These are phyloP conservation scores for Fragilaria crotonensis DNA, from an alignment of 108 stramenopile species.

Conservation along the genomic window DNA sequence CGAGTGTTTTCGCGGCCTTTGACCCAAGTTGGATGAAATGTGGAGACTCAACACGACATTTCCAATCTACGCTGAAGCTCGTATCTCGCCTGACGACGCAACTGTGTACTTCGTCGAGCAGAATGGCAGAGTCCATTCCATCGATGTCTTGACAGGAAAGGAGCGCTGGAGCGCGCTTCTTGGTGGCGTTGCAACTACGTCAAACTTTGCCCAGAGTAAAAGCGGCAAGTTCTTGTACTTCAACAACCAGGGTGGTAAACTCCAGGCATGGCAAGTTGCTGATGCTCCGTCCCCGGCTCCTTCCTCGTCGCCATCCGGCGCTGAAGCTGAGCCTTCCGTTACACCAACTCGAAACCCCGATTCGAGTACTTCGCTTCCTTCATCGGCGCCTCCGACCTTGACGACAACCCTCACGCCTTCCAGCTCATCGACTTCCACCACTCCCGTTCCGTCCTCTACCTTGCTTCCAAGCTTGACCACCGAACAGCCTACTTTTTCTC, in stretches of 20 bases:
- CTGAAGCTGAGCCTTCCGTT: not conserved
- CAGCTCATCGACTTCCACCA: no score
- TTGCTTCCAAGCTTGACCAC: no score
- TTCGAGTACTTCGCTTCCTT: not conserved
- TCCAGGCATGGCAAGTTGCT: slow-evolving; percentile 11
- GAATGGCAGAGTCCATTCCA: slow-evolving; percentile 6
- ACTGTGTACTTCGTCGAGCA: slow-evolving; percentile 12
- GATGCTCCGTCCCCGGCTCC: slow-evolving; percentile 11
- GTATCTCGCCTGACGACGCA: slow-evolving; percentile 6
- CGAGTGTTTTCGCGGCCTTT: slow-evolving; percentile 5
- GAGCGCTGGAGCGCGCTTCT: slow-evolving; percentile 8
- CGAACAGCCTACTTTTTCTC: no score
- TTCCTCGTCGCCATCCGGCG: not conserved
- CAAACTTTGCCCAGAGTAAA: slow-evolving; percentile 13
- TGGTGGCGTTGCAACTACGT: not conserved
- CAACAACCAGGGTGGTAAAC: slow-evolving; percentile 4
- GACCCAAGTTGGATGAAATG: not conserved
- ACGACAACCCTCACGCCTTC: no score
- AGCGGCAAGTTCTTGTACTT: slow-evolving; percentile 15
- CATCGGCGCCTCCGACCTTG: not conserved
- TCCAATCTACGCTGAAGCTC: slow-evolving; percentile 4
- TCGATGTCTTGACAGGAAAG: not conserved
- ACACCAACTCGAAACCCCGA: not conserved
- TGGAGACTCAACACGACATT: not conserved
- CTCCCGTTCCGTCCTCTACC: no score